Percentiles rank a stretch among this genome's conserved stretches.
phyloP scores from a whole-genome alignment of 169 alveolate genomes.

The Neospora caninum region DNA sequence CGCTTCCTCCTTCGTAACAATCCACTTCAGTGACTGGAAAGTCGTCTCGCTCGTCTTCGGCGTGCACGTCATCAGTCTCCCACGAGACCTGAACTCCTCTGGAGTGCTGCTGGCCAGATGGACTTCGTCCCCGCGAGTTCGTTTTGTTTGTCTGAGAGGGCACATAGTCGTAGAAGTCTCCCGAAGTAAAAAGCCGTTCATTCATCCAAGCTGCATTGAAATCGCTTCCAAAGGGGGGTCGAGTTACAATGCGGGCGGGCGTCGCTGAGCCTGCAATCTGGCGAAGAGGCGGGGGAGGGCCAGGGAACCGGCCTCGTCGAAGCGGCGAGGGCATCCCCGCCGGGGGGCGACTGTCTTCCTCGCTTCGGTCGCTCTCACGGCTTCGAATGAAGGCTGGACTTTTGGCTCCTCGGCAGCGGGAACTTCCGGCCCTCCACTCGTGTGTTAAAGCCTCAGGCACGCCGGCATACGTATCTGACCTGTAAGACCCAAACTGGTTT shows the following conservation, averaged over 20 bases:
- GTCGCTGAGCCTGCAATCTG: neutral
- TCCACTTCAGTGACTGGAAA: too few species aligned
- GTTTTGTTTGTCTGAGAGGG: neutral
- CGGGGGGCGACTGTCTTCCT: neutral
- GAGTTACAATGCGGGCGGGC: neutral
- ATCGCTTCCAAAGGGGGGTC: neutral
- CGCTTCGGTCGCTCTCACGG: neutral
- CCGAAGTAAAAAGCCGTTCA: neutral
- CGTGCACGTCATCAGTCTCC: too few species aligned
- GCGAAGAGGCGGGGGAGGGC: constrained; percentile 18
- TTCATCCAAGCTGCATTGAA: neutral
- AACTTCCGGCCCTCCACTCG: too few species aligned
- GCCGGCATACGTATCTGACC: too few species aligned
- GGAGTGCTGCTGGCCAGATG: too few species aligned
- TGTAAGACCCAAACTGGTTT: too few species aligned
- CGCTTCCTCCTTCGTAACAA: too few species aligned
- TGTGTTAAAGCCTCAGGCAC: too few species aligned
- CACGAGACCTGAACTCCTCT: too few species aligned
- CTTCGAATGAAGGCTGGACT: neutral
- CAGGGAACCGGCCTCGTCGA: neutral
- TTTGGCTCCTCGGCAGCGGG: too few species aligned
- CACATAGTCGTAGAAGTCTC: neutral
- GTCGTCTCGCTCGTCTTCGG: too few species aligned
- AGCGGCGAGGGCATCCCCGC: neutral
- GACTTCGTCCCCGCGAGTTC: too few species aligned